Conservation (phyloP, 805 yeast genomes). For the Pachysolen tannophilus region DNA sequence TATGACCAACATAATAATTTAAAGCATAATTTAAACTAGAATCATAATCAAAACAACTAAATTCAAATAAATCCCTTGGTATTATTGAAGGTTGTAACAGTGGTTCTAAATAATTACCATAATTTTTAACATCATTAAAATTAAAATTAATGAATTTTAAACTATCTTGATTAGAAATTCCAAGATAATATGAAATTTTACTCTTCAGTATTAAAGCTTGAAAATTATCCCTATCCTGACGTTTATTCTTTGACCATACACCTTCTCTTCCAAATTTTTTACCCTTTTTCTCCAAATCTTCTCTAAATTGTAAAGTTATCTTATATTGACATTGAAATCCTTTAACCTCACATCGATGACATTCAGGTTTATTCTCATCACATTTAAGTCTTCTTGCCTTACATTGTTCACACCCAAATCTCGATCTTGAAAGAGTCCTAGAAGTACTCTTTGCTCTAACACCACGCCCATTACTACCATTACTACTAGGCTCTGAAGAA, state of each 20-base stretch:
- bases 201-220: constrained; percentile 12
- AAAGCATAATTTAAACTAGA: constrained; percentile 4
- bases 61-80: constrained; percentile 4
- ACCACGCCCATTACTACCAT: no score
- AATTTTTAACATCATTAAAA: constrained; percentile 11
- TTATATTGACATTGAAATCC: constrained; percentile 8
- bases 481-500: no score
- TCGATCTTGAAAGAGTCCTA: no score
- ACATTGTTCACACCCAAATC: constrained; percentile 18
- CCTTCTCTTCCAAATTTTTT: constrained; percentile 12
- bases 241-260: constrained; percentile 8
- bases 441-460: no score
- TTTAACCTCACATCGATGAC: constrained; percentile 27
- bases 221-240: constrained; percentile 9
- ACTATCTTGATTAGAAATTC: constrained; percentile 1
- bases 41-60: constrained; percentile 1
- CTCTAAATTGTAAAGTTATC: constrained; percentile 9
- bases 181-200: constrained; percentile 12
- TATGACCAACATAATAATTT: constrained; percentile 6
- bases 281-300: constrained; percentile 10
- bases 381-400: constrained; percentile 20
- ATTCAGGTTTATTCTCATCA: constrained; percentile 31
- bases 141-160: constrained; percentile 5
- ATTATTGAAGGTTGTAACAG: constrained; percentile 5
- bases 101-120: not conserved